Evolutionary conservation across 768 basidiomycete species (phyloP).

Genomic region (Rhodosporidiobolus sp.): DNA sequence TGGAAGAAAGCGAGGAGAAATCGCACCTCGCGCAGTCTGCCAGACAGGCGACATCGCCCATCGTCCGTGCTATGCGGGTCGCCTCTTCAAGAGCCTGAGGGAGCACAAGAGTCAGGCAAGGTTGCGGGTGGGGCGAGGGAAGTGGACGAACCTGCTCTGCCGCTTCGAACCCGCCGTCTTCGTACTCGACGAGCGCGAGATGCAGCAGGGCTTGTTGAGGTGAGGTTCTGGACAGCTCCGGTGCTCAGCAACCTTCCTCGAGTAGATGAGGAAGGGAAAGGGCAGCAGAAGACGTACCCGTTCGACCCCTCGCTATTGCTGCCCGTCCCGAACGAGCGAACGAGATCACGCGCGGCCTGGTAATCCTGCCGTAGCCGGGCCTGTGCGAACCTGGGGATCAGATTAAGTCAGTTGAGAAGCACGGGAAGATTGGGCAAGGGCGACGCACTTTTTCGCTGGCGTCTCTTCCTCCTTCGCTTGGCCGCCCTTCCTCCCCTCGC

Average conservation of each 20-base stretch:
- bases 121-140: too few relatives aligned
- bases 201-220: conserved; percentile 25
- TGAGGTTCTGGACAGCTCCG: neutral
- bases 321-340: neutral
- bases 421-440: too few relatives aligned
- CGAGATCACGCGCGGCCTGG: neutral
- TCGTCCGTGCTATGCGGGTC: conserved; percentile 12
- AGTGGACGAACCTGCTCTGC: neutral
- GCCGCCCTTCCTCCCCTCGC: conserved; percentile 1
- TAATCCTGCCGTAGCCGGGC: neutral
- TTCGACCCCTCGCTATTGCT: neutral
- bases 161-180: conserved; percentile 6
- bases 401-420: too few relatives aligned
- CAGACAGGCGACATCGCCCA: conserved; percentile 12
- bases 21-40: conserved; percentile 5
- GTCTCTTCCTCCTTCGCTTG: neutral
- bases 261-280: neutral
- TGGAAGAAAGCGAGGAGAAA: too few relatives aligned
- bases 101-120: too few relatives aligned
- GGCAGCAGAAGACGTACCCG: neutral
- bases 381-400: neutral
- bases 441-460: neutral
- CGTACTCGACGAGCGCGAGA: conserved; percentile 22
- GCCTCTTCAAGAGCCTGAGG: conserved; percentile 9
- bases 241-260: neutral